These are phyloP conservation scores for Claviceps sp. DNA, from an alignment of 2,329 filamentous ascomycete species.

Conservation along the genomic window DNA sequence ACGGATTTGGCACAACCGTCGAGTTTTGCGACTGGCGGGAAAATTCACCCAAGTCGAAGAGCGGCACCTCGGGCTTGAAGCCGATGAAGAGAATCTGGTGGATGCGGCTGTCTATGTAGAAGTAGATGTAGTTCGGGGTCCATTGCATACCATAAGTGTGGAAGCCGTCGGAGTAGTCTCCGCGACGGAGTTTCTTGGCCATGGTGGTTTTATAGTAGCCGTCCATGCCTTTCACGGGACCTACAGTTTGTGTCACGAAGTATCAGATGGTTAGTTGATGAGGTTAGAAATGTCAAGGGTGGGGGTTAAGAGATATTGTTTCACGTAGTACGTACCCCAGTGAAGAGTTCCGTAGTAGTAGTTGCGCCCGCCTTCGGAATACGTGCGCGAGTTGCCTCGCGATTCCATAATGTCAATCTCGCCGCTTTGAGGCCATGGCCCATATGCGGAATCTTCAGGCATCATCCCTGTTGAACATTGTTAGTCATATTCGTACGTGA, in stretches of 20 bases:
- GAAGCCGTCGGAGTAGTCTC: slow-evolving; percentile 27
- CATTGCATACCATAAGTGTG: slow-evolving; percentile 42
- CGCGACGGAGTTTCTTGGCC: slow-evolving; percentile 19
- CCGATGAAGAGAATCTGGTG: slow-evolving; percentile 25
- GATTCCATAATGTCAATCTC: slow-evolving; percentile 41
- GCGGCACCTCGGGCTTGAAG: slow-evolving; percentile 19
- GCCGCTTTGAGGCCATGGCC: slow-evolving; percentile 35
- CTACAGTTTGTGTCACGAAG: slow-evolving; percentile 1
- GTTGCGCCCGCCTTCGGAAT: slow-evolving; percentile 29
- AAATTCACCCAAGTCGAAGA: slow-evolving; percentile 31
- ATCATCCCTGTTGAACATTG: slow-evolving; percentile 27
- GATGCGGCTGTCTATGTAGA: slow-evolving; percentile 34
- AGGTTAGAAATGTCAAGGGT: background rate
- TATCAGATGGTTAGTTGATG: background rate
- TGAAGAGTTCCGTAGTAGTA: slow-evolving; percentile 30
- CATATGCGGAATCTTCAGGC: slow-evolving; percentile 33
- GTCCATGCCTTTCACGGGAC: slow-evolving; percentile 15
- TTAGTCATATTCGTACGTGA: background rate
- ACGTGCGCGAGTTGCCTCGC: slow-evolving; percentile 25
- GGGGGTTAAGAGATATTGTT: background rate
- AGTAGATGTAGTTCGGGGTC: slow-evolving; percentile 38
- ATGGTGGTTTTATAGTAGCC: slow-evolving; percentile 22
- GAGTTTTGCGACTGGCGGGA: slow-evolving; percentile 25
- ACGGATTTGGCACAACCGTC: slow-evolving; percentile 29
- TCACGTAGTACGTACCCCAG: slow-evolving; percentile 24